phyloP scores from a whole-genome alignment of 495 filamentous ascomycete genomes.

The Oidiodendron maius region DNA sequence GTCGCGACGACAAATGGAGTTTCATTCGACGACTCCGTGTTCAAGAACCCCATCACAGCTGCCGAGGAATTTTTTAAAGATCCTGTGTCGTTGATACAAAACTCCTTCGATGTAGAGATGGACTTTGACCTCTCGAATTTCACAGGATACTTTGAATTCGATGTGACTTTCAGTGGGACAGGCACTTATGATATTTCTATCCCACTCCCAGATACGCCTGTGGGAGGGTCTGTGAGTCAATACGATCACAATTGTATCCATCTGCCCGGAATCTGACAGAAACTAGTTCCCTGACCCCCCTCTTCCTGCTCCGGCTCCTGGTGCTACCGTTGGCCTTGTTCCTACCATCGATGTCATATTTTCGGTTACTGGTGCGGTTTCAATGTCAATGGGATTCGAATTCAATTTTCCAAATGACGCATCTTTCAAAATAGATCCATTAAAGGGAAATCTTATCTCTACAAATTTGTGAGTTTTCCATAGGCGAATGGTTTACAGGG shows the following conservation, averaged over 20 bases:
- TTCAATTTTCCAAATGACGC: conserved; percentile 1
- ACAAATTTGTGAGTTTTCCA: conserved; percentile 6
- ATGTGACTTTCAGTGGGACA: background rate
- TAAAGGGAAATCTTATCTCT: background rate
- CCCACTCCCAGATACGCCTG: background rate
- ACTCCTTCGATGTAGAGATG: background rate
- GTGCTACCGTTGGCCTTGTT: background rate
- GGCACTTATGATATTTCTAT: background rate
- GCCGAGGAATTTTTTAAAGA: background rate
- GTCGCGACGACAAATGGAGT: conserved; percentile 1
- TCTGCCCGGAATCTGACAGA: background rate
- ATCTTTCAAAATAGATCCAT: background rate
- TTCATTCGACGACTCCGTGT: background rate
- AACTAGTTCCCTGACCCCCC: background rate
- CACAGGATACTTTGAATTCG: background rate
- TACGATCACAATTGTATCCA: no score
- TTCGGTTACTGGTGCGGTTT: conserved; percentile 1
- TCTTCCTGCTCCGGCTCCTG: background rate
- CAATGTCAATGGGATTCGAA: conserved; percentile 2
- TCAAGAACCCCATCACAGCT: background rate
- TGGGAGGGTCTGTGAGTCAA: background rate
- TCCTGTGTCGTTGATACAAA: background rate
- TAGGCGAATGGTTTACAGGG: background rate
- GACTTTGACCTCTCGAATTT: background rate
- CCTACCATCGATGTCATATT: conserved; percentile 1